phyloP scores from a whole-genome alignment of 2,329 filamentous ascomycete genomes.

The Sporothrix curviconia region DNA sequence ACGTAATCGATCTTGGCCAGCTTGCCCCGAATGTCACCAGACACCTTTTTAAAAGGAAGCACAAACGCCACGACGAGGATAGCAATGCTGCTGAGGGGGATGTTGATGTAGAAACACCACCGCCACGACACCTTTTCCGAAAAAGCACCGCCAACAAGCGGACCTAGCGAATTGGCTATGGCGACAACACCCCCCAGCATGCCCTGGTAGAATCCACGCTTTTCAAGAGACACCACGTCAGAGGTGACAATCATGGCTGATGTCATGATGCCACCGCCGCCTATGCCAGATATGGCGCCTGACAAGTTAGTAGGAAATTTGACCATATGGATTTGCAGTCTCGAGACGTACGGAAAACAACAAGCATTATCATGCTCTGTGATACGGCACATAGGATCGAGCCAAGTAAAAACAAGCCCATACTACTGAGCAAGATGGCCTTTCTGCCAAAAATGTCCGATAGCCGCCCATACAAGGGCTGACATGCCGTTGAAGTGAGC shows the following conservation, averaged over 20 bases:
- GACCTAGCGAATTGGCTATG: conserved; percentile 13
- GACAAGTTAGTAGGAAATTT: not conserved
- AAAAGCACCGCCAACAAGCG: conserved; percentile 13
- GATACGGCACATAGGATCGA: conserved; percentile 17
- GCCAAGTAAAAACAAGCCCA: conserved; percentile 16
- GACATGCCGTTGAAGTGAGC: conserved; percentile 9
- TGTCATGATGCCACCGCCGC: conserved; percentile 18
- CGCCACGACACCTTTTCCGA: not conserved
- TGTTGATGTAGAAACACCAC: conserved; percentile 16
- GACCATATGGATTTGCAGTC: not conserved
- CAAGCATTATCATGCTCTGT: conserved; percentile 15
- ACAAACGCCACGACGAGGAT: conserved; percentile 15
- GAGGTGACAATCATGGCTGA: conserved; percentile 14
- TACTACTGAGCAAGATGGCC: conserved; percentile 10
- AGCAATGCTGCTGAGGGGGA: conserved; percentile 14
- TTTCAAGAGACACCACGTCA: conserved; percentile 17
- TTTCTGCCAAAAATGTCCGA: conserved; percentile 14
- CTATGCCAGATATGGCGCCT: conserved; percentile 16
- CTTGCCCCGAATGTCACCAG: conserved; percentile 12
- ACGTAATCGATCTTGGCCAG: conserved; percentile 15
- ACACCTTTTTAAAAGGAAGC: conserved; percentile 15
- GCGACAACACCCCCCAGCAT: conserved; percentile 17
- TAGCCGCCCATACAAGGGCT: conserved; percentile 10
- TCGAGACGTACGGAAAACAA: conserved; percentile 15
- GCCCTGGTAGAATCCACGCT: conserved; percentile 17